These are phyloP conservation scores for Lactuca sativa DNA, from an alignment of 129 eudicot genomes.

Conservation along the genomic window DNA sequence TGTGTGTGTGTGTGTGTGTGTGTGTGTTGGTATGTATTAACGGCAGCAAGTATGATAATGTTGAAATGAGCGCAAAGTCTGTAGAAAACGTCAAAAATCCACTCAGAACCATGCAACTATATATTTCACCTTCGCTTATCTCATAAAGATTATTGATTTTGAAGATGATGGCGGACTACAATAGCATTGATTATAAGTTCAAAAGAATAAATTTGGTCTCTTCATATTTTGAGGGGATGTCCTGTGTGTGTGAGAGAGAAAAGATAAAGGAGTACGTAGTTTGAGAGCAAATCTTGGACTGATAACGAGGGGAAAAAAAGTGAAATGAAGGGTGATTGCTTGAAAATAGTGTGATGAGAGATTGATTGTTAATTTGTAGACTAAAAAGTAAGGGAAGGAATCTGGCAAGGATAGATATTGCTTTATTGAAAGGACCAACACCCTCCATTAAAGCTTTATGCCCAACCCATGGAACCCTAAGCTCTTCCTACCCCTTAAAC, in stretches of 20 bases:
- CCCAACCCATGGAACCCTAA: slow-evolving; percentile 40
- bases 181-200: slow-evolving; percentile 16
- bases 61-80: slow-evolving; percentile 2
- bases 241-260: slow-evolving; percentile 1
- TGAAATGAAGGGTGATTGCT: slow-evolving; percentile 32
- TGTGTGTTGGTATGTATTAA: not conserved
- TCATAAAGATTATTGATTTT: slow-evolving; percentile 19
- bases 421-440: slow-evolving; percentile 40
- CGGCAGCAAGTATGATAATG: too few species aligned
- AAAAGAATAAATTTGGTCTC: slow-evolving; percentile 35
- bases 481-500: slow-evolving; percentile 23
- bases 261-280: slow-evolving; percentile 36
- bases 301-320: slow-evolving; percentile 32
- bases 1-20: too few species aligned
- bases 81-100: slow-evolving; percentile 43
- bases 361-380: slow-evolving; percentile 24
- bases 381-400: slow-evolving; percentile 38
- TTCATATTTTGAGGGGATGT: not conserved
- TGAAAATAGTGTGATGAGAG: slow-evolving; percentile 21
- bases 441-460: slow-evolving; percentile 32
- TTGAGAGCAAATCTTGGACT: slow-evolving; percentile 36
- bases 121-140: not conserved
- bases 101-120: slow-evolving; percentile 57
- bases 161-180: not conserved
- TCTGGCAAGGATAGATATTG: slow-evolving; percentile 37